These are phyloP conservation scores for Candida ficus DNA, from an alignment of 805 yeast genomes.

Conservation along the genomic window DNA sequence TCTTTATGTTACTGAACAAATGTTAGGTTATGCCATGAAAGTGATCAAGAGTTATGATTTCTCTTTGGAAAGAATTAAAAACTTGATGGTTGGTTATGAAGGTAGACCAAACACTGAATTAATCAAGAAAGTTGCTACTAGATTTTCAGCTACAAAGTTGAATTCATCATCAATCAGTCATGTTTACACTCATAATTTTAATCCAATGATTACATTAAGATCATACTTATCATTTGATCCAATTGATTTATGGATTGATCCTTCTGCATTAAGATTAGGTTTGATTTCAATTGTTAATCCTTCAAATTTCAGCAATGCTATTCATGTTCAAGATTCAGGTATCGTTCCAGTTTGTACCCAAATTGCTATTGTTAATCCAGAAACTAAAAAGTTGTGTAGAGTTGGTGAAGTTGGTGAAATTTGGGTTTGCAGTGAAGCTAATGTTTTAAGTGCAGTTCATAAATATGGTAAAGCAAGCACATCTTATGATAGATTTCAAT, in stretches of 20 bases:
- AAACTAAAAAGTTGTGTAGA: conserved; percentile 69
- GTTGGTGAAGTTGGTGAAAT: conserved; percentile 96
- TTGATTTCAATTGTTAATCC: conserved; percentile 75
- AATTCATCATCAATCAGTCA: conserved; percentile 67
- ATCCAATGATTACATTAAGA: conserved; percentile 79
- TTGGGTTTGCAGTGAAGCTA: conserved; percentile 92
- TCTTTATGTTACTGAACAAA: conserved; percentile 76
- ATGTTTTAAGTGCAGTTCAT: conserved; percentile 51
- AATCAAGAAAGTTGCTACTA: conserved; percentile 50
- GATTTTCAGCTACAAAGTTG: conserved; percentile 59
- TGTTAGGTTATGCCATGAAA: conserved; percentile 70
- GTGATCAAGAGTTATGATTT: conserved; percentile 52
- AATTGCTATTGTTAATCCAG: conserved; percentile 92
- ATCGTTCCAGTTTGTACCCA: conserved; percentile 94
- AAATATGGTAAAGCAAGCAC: conserved; percentile 36
- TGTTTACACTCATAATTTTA: conserved; percentile 72
- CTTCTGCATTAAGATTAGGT: conserved; percentile 87
- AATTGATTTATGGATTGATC: conserved; percentile 80
- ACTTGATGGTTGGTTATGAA: conserved; percentile 77
- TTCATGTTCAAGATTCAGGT: conserved; percentile 89
- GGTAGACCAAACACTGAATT: conserved; percentile 66
- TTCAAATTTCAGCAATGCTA: conserved; percentile 57
- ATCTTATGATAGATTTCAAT: conserved; percentile 34
- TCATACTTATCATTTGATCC: conserved; percentile 89
- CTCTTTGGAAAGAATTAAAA: conserved; percentile 56